Evolutionary conservation across 495 filamentous ascomycete species (phyloP), one percentile per base, ranked within the genome.

Genomic region (Penicillium verhagenii): DNA sequence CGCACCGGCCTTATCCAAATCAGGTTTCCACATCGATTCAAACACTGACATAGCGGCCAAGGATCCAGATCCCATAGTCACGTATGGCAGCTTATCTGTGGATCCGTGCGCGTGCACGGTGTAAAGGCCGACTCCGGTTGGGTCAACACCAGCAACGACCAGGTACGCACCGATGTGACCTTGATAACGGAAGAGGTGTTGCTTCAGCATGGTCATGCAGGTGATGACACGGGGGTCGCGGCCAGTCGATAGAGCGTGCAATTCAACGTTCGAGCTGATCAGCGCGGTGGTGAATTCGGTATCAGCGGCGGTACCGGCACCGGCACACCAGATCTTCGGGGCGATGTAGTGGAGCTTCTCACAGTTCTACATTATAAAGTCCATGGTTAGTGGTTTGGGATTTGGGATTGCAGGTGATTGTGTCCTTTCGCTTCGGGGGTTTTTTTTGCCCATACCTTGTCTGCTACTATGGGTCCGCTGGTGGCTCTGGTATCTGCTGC

Each of bases 131-230:
- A 86, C 83, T 54, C 95, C 95, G 6, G 95, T 99, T 9, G 95
- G 93, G 73, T 99, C 95, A 53, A 96, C 92, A 54, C 95, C 95
- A 3, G 95, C 95, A 45, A 99, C 92, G 16, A 99, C 95, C 38
- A 99, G 85, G 75, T 99, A 99, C 38, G 95, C 95, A 55, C 95
- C 95, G 58, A 99, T 96, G 78, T 99, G 84, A 50, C 95, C 95
- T 70, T 99, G 92, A 79, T 99, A 88, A 57, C 89, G 86, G 88
- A 97, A 99, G 55, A 99, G 88, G 74, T 97, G 93, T 73, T 99
- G 95, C 80, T 99, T 99, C 46, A 99, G 88, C 79, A 99, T 88
- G 11, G 95, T 99, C 95, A 99, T 99, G 80, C 91, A 96, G 40
- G 95, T 99, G 52, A 96, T 92, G 53, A 99, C 95, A 57, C 95